Conservation (phyloP, 768 basidiomycete genomes). For the Tricholoma matsutake region DNA sequence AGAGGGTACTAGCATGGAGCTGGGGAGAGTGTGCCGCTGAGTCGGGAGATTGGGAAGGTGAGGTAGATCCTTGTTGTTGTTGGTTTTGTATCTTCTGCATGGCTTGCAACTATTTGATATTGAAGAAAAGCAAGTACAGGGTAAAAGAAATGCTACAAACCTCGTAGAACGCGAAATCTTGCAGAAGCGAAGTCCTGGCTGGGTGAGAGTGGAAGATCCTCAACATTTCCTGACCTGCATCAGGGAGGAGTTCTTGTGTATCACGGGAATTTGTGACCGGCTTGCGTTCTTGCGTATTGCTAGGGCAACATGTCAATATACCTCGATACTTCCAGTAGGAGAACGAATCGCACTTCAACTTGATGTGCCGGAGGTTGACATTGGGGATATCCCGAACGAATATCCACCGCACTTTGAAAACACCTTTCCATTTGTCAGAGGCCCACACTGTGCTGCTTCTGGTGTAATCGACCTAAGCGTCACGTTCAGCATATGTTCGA, state of each 20-base stretch:
- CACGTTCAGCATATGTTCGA: background rate
- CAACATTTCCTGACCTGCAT: slow-evolving; percentile 96
- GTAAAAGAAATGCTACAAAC: slow-evolving; percentile 36
- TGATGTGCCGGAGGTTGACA: slow-evolving; percentile 84
- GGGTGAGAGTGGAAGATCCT: slow-evolving; percentile 94
- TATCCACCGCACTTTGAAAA: slow-evolving; percentile 97
- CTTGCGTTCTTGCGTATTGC: slow-evolving; percentile 97
- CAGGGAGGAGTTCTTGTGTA: slow-evolving; percentile 93
- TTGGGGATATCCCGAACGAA: slow-evolving; percentile 96
- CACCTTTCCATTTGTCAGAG: slow-evolving; percentile 99
- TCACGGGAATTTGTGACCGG: slow-evolving; percentile 98
- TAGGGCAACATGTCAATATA: slow-evolving; percentile 27
- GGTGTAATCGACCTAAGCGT: slow-evolving; percentile 78
- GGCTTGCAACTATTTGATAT: slow-evolving; percentile 61
- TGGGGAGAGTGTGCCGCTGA: slow-evolving; percentile 40
- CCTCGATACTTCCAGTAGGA: slow-evolving; percentile 8
- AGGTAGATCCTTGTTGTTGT: slow-evolving; percentile 26
- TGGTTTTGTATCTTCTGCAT: slow-evolving; percentile 68
- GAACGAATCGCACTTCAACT: slow-evolving; percentile 59
- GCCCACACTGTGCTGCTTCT: slow-evolving; percentile 97
- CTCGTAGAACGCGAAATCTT: slow-evolving; percentile 93
- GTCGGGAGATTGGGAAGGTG: slow-evolving; percentile 35
- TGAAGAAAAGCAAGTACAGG: background rate
- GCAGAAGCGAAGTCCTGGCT: slow-evolving; percentile 86
- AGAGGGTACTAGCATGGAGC: slow-evolving; percentile 29